Percentiles rank a stretch among this genome's conserved stretches.
phyloP scores from a whole-genome alignment of 371 early-diverging fungal species.

The Haplosporangium sp. region DNA sequence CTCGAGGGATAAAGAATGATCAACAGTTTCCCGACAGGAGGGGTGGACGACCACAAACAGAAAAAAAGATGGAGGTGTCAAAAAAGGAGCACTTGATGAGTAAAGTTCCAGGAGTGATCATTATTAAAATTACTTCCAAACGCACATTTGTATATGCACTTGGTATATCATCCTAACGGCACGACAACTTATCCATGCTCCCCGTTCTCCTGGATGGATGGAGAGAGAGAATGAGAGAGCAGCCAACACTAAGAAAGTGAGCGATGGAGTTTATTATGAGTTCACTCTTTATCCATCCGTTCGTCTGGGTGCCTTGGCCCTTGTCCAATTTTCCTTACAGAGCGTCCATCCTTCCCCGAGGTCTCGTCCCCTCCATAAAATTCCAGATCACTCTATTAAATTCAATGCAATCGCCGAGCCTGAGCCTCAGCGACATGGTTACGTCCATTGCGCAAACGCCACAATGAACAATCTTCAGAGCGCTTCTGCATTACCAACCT shows the following conservation, averaged over 20 bases:
- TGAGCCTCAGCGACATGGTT: not conserved
- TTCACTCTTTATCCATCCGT: not conserved
- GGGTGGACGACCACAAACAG: constrained; percentile 7
- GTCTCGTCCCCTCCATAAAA: constrained; percentile 6
- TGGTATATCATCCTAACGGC: constrained; percentile 26
- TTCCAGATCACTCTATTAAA: constrained; percentile 8
- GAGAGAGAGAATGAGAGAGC: constrained; percentile 1
- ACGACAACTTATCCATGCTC: constrained; percentile 20
- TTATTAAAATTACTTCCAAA: constrained; percentile 19
- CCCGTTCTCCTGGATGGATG: not conserved
- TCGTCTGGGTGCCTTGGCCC: constrained; percentile 5
- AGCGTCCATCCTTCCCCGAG: constrained; percentile 12
- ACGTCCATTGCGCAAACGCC: constrained; percentile 7
- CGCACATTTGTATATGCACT: constrained; percentile 23
- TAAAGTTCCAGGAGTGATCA: constrained; percentile 32
- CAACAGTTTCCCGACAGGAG: constrained; percentile 19
- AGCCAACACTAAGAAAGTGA: not conserved
- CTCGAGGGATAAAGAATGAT: constrained; percentile 5
- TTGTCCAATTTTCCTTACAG: constrained; percentile 16
- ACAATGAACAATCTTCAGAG: not conserved
- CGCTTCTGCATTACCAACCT: constrained; percentile 5
- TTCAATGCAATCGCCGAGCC: constrained; percentile 5
- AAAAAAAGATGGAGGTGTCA: constrained; percentile 31
- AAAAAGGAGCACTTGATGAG: constrained; percentile 28
- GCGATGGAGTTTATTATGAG: constrained; percentile 1